Base-by-base conservation (phyloP, 2,329 filamentous ascomycete species). In the Rutstroemia sydowiana region DNA sequence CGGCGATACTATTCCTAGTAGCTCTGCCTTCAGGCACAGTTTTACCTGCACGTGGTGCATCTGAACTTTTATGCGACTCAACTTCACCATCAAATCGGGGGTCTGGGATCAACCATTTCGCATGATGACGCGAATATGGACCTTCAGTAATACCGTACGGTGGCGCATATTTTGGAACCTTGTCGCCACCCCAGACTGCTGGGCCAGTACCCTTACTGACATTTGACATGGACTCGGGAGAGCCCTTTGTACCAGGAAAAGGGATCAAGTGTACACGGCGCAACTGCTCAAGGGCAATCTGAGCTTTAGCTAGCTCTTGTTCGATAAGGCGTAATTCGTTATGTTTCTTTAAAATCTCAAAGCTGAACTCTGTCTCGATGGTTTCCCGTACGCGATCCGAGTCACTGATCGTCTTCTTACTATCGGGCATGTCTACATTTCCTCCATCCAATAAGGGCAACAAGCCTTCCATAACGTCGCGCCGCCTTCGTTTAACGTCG, bases 241-340 rank as follows among this genome's bases (percentile, higher is more conserved):
- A 51, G 37, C 81, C 79, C 57, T 80, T 76, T 57, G 81, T 80
- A 57, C 84, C 81, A 30, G 92, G 91, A 68, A 90, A 97, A 4
- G 92, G 92, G 61, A 95, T 92, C 60, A 97, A 76, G 66, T 93
- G 85, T 71, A 91, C 96, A 55, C 93, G 84, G 61, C 93, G 87
- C 57, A 98, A 75, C 71, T 97, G 93, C 71, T 98, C 93, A 60
- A 97, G 77, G 10, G 91, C 89, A 58, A 91, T 75, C 72, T 97
- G 91, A 66, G 91, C 96, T 73, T 96, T 97, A 59, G 89, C 92
- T 59, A 97, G 78, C 72, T 97, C 93, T 70, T 95, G 90, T 66
- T 97, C 89, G 68, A 97, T 95, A 60, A 95, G 76, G 52, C 91
- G 88, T 54, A 97, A 73, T 73, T 98, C 93, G 64, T 93, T 84